Evolutionary conservation across 139 green algal species (phyloP).

Genomic region (Micractinium conductrix): DNA sequence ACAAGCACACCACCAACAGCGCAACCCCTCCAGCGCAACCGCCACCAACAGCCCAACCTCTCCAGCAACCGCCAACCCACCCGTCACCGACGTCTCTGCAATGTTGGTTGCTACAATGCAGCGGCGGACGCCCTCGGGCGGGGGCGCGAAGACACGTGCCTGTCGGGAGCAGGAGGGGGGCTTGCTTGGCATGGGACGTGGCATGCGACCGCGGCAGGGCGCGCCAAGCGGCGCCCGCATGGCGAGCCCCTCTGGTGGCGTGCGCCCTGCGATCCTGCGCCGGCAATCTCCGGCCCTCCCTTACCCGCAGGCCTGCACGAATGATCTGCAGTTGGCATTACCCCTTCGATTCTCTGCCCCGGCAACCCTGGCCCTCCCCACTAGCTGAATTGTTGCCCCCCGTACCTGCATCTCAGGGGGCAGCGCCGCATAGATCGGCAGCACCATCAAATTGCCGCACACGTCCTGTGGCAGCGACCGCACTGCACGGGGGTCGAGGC

Average conservation of each 20-base stretch:
- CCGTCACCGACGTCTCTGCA: conserved; percentile 95
- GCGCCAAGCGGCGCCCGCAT: background rate
- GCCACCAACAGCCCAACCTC: background rate
- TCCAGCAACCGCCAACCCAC: conserved; percentile 50
- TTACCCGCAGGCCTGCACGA: too few relatives aligned
- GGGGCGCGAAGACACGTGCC: conserved; percentile 84
- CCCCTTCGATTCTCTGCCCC: too few relatives aligned
- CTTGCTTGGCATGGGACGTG: too few relatives aligned
- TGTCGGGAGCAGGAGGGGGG: too few relatives aligned
- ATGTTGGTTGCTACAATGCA: conserved; percentile 97
- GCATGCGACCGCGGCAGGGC: too few relatives aligned
- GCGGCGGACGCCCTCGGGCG: conserved; percentile 72
- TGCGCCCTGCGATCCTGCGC: too few relatives aligned
- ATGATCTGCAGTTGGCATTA: background rate
- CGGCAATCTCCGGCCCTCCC: too few relatives aligned
- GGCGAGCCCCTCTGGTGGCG: too few relatives aligned
- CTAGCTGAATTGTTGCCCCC: background rate
- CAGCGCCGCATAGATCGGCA: conserved; percentile 93
- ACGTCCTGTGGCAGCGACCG: conserved; percentile 55
- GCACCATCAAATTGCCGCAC: conserved; percentile 76
- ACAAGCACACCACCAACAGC: too few relatives aligned
- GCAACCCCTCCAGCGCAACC: too few relatives aligned
- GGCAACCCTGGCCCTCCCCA: too few relatives aligned
- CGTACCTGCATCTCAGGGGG: conserved; percentile 82
- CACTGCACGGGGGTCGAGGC: conserved; percentile 46